Conservation (phyloP, 495 filamentous ascomycete genomes). For the Hypomontagnella submonticulosa region DNA sequence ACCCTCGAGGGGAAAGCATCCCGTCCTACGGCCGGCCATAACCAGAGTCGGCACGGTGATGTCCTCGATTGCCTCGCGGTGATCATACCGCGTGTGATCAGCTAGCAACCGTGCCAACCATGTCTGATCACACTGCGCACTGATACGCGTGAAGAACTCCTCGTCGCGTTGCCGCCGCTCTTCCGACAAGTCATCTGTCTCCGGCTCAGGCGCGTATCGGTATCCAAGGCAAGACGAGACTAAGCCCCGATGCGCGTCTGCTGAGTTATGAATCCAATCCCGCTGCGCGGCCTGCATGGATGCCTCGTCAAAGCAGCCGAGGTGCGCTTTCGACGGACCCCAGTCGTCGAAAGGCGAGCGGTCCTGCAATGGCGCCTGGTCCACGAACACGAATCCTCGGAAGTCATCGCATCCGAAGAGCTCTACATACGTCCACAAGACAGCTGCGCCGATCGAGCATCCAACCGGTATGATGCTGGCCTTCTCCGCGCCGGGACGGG, state of each 20-base stretch:
- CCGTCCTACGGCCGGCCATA: constrained; percentile 54
- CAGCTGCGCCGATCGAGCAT: constrained; percentile 58
- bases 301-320: constrained; percentile 52
- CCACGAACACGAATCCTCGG: constrained; percentile 54
- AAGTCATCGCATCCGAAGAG: constrained; percentile 52
- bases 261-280: constrained; percentile 42
- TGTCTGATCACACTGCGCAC: constrained; percentile 49
- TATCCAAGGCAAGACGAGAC: constrained; percentile 58
- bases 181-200: constrained; percentile 20
- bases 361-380: constrained; percentile 61
- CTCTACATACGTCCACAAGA: constrained; percentile 58
- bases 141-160: constrained; percentile 54
- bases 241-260: constrained; percentile 46
- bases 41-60: constrained; percentile 50
- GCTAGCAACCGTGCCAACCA: constrained; percentile 58
- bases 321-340: constrained; percentile 47
- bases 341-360: constrained; percentile 44
- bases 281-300: constrained; percentile 51
- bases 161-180: constrained; percentile 47
- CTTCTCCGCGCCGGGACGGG: not conserved
- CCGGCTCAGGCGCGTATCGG: constrained; percentile 37
- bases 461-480: constrained; percentile 50
- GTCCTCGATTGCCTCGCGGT: constrained; percentile 55
- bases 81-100: constrained; percentile 60
- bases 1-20: constrained; percentile 58